Percentiles rank a stretch among this genome's conserved stretches.
Conservation (phyloP, 2,329 filamentous ascomycete species). For the Penicillium sp. region DNA sequence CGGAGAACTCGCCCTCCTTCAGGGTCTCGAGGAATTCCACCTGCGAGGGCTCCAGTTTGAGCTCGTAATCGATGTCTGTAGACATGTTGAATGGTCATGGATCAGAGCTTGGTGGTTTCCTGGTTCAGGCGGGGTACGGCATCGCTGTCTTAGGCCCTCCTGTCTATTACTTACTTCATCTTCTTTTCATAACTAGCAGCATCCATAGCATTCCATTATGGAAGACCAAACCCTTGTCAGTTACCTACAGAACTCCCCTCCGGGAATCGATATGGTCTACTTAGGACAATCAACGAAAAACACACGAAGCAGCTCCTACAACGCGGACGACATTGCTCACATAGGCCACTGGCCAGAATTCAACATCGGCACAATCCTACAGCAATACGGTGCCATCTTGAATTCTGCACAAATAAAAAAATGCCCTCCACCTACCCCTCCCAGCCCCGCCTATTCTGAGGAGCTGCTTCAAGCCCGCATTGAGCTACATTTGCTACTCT, state of each 20-base stretch:
- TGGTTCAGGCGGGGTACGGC: too few species aligned
- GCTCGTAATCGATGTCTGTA: background rate
- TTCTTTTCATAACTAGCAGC: too few species aligned
- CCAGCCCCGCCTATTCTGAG: background rate
- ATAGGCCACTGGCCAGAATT: background rate
- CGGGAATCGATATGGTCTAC: background rate
- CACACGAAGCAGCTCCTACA: background rate
- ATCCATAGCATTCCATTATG: too few species aligned
- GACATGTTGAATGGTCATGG: background rate
- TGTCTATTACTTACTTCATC: too few species aligned
- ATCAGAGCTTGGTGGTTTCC: too few species aligned
- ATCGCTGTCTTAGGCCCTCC: too few species aligned
- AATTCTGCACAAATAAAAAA: background rate
- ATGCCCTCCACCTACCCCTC: background rate
- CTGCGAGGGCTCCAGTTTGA: background rate
- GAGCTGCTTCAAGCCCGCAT: background rate
- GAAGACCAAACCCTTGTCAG: background rate
- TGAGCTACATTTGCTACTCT: background rate
- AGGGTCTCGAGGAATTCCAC: slow-evolving; percentile 12
- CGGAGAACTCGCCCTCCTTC: slow-evolving; percentile 13
- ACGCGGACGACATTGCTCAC: background rate
- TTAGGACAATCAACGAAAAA: background rate
- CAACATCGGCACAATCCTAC: background rate
- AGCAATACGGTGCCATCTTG: background rate
- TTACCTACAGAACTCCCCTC: background rate